These are phyloP conservation scores for Lasiodiplodia sp. DNA, from an alignment of 2,329 filamentous ascomycete species.

Conservation along the genomic window DNA sequence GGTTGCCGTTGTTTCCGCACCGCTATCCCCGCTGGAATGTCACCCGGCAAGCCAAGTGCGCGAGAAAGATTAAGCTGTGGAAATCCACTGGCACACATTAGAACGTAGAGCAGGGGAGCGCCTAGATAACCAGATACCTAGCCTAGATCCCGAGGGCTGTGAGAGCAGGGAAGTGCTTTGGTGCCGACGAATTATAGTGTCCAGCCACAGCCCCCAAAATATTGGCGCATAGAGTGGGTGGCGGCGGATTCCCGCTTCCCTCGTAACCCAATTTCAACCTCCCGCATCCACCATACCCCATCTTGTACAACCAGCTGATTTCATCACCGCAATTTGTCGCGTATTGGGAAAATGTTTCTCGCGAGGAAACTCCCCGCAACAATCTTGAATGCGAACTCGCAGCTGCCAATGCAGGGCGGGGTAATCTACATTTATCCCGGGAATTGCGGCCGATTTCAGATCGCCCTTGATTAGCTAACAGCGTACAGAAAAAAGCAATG, in stretches of 20 bases:
- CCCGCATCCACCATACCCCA: not conserved
- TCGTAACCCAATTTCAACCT: conserved; percentile 10
- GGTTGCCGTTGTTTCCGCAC: conserved; percentile 6
- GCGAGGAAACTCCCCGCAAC: no score
- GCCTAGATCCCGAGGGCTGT: not conserved
- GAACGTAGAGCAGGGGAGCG: not conserved
- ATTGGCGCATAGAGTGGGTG: conserved; percentile 1
- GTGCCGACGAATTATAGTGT: not conserved
- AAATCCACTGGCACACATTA: not conserved
- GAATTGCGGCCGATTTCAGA: not conserved
- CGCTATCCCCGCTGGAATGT: not conserved
- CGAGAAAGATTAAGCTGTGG: not conserved
- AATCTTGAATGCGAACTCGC: not conserved
- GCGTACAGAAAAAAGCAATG: not conserved
- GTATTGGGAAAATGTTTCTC: not conserved
- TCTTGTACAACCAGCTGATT: not conserved
- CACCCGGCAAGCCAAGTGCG: conserved; percentile 3
- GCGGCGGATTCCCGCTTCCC: not conserved
- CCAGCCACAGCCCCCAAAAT: not conserved
- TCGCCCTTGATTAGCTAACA: not conserved
- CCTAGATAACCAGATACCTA: not conserved
- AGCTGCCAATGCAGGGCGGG: not conserved
- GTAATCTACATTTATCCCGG: not conserved
- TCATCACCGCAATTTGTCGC: not conserved
- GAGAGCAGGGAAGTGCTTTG: not conserved